A percentile compares a stretch with the other conserved stretches of the same genome.
Conservation (phyloP, 1,284 basidiomycete genomes). For the Kalmanozyma brasiliensis region DNA sequence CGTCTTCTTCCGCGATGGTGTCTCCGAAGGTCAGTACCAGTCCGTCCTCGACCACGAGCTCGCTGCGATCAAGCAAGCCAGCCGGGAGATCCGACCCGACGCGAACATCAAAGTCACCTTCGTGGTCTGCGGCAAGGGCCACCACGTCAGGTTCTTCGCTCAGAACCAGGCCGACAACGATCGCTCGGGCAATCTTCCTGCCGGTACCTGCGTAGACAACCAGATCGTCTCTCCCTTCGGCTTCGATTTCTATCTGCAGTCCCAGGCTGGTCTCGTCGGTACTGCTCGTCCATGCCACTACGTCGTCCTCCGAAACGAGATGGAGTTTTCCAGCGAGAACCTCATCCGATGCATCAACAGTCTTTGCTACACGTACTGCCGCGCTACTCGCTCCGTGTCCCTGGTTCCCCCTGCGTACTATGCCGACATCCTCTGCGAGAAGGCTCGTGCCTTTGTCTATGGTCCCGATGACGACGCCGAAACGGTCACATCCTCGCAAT, state of each 20-base stretch:
- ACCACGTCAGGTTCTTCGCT: constrained; percentile 70
- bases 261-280: constrained; percentile 64
- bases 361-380: constrained; percentile 69
- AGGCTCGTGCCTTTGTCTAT: constrained; percentile 68
- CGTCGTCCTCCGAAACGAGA: constrained; percentile 68
- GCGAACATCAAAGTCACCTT: constrained; percentile 66
- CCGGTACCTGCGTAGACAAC: constrained; percentile 67
- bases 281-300: constrained; percentile 70
- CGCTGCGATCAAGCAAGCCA: constrained; percentile 64
- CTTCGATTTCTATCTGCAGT: constrained; percentile 67
- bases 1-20: constrained; percentile 71
- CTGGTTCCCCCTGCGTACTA: constrained; percentile 69
- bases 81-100: constrained; percentile 50
- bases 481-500: constrained; percentile 12
- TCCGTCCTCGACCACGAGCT: constrained; percentile 69
- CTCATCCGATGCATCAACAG: constrained; percentile 66
- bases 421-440: constrained; percentile 69
- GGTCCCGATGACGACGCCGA: constrained; percentile 53
- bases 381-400: constrained; percentile 69
- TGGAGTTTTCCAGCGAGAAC: constrained; percentile 40
- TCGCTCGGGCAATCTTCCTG: constrained; percentile 70
- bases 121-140: constrained; percentile 58
- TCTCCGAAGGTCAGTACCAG: constrained; percentile 71
- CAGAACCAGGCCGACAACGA: constrained; percentile 59
- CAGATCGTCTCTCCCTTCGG: constrained; percentile 69